These are phyloP conservation scores for Lanmaoa pseudosensibilis DNA, from an alignment of 768 basidiomycete genomes.

Conservation along the genomic window DNA sequence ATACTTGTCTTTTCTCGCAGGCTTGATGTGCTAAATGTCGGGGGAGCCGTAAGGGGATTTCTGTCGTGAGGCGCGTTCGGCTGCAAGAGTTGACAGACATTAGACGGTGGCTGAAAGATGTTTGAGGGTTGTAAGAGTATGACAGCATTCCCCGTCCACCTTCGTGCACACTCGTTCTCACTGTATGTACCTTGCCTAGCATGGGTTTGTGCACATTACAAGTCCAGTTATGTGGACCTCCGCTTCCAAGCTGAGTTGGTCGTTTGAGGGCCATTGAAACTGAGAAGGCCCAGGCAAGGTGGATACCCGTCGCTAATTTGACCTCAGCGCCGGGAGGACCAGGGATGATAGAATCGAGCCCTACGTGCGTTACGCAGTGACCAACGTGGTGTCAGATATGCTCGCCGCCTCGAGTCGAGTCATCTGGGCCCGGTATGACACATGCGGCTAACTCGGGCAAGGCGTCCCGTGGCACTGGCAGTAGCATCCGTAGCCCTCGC, in stretches of 20 bases:
- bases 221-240: not conserved
- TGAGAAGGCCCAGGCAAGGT: too few relatives aligned
- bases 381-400: too few relatives aligned
- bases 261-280: not conserved
- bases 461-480: not conserved
- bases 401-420: too few relatives aligned
- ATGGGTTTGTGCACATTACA: not conserved
- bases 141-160: not conserved
- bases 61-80: slow-evolving; percentile 45
- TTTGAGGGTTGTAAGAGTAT: not conserved
- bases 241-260: not conserved
- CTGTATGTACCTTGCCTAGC: not conserved
- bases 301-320: too few relatives aligned
- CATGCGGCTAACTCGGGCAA: not conserved
- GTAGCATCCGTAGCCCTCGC: not conserved
- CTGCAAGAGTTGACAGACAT: not conserved
- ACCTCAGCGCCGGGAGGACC: too few relatives aligned
- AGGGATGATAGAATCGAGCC: too few relatives aligned
- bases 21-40: slow-evolving; percentile 86
- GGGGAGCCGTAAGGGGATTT: slow-evolving; percentile 89
- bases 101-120: not conserved
- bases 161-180: not conserved
- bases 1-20: slow-evolving; percentile 34
- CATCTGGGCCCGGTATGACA: not conserved
- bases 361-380: too few relatives aligned